Conservation (phyloP, 108 stramenopile species). For the Fragilaria crotonensis region DNA sequence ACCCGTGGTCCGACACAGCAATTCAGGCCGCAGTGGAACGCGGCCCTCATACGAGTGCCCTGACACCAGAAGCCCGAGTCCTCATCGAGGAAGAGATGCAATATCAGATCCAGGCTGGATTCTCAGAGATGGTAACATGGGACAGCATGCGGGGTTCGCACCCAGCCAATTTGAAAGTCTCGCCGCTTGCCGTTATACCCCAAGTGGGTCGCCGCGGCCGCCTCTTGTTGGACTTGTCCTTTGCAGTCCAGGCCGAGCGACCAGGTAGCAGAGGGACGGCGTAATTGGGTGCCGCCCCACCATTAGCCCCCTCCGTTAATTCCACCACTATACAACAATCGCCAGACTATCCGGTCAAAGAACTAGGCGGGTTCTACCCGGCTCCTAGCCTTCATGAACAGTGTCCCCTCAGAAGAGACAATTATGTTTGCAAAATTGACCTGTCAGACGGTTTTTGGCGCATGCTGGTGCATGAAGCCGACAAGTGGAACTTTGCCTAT, state of each 20-base stretch:
- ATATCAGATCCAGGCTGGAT: background rate
- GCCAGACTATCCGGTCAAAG: too few relatives aligned
- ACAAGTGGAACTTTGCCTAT: too few relatives aligned
- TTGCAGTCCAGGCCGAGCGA: background rate
- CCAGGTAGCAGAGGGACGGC: too few relatives aligned
- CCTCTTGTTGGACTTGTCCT: background rate
- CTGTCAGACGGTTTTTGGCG: too few relatives aligned
- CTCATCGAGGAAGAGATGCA: background rate
- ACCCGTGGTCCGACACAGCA: background rate
- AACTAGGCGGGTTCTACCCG: too few relatives aligned
- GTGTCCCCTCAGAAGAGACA: too few relatives aligned
- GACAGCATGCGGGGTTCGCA: background rate
- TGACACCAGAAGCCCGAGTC: background rate
- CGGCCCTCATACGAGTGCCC: background rate
- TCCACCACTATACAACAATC: too few relatives aligned
- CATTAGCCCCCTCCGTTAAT: too few relatives aligned
- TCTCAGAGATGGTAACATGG: background rate
- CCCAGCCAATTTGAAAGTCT: background rate
- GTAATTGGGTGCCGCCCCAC: too few relatives aligned
- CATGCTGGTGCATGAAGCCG: too few relatives aligned
- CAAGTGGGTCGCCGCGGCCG: background rate
- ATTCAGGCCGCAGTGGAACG: background rate
- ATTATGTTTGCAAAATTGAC: too few relatives aligned
- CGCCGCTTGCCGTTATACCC: background rate
- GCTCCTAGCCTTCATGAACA: too few relatives aligned